Evolutionary conservation across 2,329 filamentous ascomycete genomes (phyloP).

Genomic region (Alternaria incomplexa): DNA sequence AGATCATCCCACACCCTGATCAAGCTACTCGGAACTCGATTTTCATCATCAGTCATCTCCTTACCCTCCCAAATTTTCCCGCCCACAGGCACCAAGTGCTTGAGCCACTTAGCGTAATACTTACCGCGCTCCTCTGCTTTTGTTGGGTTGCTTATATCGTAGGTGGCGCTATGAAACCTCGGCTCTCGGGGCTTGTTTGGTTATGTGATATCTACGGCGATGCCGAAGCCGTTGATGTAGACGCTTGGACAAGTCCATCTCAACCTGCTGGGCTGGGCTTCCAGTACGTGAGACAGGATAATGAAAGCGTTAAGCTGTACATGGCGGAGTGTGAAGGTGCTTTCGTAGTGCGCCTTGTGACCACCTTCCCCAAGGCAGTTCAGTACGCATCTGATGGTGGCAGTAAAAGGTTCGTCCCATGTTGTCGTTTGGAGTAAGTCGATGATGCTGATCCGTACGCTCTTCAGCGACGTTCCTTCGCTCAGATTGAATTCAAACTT

Average conservation of each 20-base stretch:
- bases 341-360: neutral
- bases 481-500: neutral
- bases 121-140: neutral
- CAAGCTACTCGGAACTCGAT: neutral
- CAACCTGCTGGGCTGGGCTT: neutral
- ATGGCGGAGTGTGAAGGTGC: neutral
- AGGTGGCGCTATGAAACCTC: neutral
- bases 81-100: neutral
- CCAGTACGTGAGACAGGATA: neutral
- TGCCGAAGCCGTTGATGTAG: neutral
- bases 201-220: neutral
- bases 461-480: fast-evolving
- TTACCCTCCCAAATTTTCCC: too few species aligned
- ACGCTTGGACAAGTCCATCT: neutral
- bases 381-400: neutral
- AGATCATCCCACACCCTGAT: neutral
- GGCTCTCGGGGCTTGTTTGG: neutral
- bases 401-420: neutral
- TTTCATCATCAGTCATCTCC: neutral
- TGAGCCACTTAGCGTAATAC: neutral
- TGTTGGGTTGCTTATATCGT: neutral
- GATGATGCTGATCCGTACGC: neutral
- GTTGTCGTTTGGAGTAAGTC: neutral
- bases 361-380: neutral
- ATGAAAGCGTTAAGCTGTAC: neutral